phyloP scores from a whole-genome alignment of 2,329 filamentous ascomycete genomes.

The Parastagonospora avenae region DNA sequence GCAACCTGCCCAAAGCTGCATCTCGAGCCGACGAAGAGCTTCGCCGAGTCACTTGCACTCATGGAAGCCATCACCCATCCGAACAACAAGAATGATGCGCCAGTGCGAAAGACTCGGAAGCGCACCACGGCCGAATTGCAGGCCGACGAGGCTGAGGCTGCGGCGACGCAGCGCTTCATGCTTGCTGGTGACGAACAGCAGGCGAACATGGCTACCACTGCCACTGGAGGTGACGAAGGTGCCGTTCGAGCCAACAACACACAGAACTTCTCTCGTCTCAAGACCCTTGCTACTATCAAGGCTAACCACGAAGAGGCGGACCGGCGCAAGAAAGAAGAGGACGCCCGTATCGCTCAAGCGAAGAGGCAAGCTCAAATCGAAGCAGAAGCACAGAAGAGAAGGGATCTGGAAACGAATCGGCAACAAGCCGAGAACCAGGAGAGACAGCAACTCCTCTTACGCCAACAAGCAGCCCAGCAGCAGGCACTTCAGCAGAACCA shows the following conservation, averaged over 20 bases:
- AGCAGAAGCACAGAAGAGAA: constrained; percentile 40
- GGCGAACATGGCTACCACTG: constrained; percentile 60
- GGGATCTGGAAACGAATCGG: constrained; percentile 39
- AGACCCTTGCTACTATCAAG: constrained; percentile 85
- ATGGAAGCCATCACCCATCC: constrained; percentile 76
- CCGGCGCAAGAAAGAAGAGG: constrained; percentile 53
- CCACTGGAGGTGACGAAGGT: constrained; percentile 72
- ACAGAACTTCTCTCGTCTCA: constrained; percentile 89
- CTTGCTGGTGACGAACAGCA: constrained; percentile 86
- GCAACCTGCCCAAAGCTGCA: constrained; percentile 76
- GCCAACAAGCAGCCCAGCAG: constrained; percentile 51
- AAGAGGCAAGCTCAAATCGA: constrained; percentile 47
- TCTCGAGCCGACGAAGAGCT: constrained; percentile 74
- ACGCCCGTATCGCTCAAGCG: constrained; percentile 51
- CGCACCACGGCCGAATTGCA: constrained; percentile 93
- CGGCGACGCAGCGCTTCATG: constrained; percentile 90
- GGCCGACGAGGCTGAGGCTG: constrained; percentile 89
- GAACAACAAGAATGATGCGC: constrained; percentile 75
- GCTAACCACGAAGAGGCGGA: constrained; percentile 76
- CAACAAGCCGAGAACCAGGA: constrained; percentile 42
- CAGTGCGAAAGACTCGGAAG: constrained; percentile 87
- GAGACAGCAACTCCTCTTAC: constrained; percentile 58
- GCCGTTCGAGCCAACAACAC: constrained; percentile 69
- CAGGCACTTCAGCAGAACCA: constrained; percentile 29
- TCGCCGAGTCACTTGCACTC: constrained; percentile 71